phyloP scores from a whole-genome alignment of 768 basidiomycete genomes.

The Lactarius hengduanensis region DNA sequence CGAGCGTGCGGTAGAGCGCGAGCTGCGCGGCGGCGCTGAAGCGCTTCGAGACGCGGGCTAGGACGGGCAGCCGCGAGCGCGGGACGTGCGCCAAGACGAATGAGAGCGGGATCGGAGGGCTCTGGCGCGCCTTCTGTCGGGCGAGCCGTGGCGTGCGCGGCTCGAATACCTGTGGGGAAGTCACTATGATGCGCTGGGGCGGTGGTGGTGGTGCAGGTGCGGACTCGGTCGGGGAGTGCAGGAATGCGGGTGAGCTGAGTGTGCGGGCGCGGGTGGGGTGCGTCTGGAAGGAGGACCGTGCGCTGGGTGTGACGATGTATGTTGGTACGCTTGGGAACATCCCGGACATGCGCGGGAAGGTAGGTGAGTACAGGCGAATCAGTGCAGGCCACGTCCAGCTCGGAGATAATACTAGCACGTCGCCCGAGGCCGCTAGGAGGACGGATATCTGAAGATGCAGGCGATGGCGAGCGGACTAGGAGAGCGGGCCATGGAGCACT shows the following conservation, averaged over 20 bases:
- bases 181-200: not conserved
- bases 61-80: conserved; percentile 27
- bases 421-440: conserved; percentile 29
- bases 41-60: conserved; percentile 33
- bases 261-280: conserved; percentile 15
- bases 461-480: conserved; percentile 27
- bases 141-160: conserved; percentile 6
- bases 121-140: conserved; percentile 14
- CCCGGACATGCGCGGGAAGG: not conserved
- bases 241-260: conserved; percentile 20
- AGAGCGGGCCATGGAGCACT: conserved; percentile 13
- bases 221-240: not conserved
- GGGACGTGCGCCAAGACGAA: conserved; percentile 29
- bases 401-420: conserved; percentile 27
- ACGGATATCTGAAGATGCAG: conserved; percentile 29
- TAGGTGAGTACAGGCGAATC: conserved; percentile 5
- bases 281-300: not conserved
- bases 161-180: not conserved
- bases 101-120: conserved; percentile 21
- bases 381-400: not conserved
- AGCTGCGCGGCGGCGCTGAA: conserved; percentile 31
- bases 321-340: not conserved
- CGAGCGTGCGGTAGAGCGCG: conserved; percentile 33
- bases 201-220: not conserved
- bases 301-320: not conserved